Evolutionary conservation across 1,284 basidiomycete genomes (phyloP).

Genomic region (Stereum hirsutum): DNA sequence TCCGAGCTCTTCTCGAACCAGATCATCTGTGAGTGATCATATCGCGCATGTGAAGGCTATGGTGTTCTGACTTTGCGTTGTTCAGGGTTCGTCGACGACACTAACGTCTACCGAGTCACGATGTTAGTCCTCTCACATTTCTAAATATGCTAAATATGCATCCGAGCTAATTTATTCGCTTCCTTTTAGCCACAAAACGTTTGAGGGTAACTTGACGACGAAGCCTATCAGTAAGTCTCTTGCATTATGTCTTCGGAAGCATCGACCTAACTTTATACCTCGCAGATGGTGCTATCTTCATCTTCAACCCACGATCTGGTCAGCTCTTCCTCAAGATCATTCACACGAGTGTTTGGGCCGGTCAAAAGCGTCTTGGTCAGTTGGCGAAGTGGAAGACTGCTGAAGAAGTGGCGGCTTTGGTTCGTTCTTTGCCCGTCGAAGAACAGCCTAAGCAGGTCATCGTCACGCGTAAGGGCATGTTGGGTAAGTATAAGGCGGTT

Average conservation of each 20-base stretch:
- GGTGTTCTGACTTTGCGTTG: slow-evolving; percentile 8
- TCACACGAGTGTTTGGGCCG: slow-evolving; percentile 99
- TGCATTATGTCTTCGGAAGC: background rate
- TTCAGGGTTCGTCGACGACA: slow-evolving; percentile 97
- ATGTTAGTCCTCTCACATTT: slow-evolving; percentile 45
- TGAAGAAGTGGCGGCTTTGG: slow-evolving; percentile 97
- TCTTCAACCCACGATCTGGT: slow-evolving; percentile 98
- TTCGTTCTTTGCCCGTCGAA: slow-evolving; percentile 95
- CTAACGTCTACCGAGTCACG: slow-evolving; percentile 98
- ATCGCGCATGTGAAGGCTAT: slow-evolving; percentile 4
- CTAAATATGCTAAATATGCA: slow-evolving; percentile 1
- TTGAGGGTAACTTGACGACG: slow-evolving; percentile 99
- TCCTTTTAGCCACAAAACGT: slow-evolving; percentile 82
- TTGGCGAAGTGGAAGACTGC: slow-evolving; percentile 99
- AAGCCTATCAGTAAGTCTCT: slow-evolving; percentile 84
- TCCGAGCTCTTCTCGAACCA: slow-evolving; percentile 99
- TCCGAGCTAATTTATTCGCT: background rate
- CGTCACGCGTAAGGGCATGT: slow-evolving; percentile 99
- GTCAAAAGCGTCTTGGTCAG: slow-evolving; percentile 99
- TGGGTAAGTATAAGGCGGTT: slow-evolving; percentile 41
- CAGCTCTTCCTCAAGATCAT: slow-evolving; percentile 99
- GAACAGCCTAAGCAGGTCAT: slow-evolving; percentile 99
- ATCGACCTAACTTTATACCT: slow-evolving; percentile 2
- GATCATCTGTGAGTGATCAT: slow-evolving; percentile 76
- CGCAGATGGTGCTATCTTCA: slow-evolving; percentile 94